Evolutionary conservation across 164 flowering plant genomes (phyloP).

Genomic region (Umbellularia californica): DNA sequence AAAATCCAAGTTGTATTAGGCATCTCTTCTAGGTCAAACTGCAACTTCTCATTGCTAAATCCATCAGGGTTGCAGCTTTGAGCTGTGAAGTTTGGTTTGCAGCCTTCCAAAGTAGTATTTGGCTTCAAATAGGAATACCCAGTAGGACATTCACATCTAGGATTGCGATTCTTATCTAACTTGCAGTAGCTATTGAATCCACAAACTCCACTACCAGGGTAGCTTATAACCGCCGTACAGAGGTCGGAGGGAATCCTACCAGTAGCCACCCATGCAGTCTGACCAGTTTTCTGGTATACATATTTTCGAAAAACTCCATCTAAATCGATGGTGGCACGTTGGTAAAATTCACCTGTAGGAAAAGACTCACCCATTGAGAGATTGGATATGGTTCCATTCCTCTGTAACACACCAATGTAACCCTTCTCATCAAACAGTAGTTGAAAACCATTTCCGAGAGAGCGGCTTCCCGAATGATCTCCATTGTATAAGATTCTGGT

Average conservation of each 20-base stretch:
- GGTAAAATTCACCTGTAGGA: slow-evolving; percentile 21
- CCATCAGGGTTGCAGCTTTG: neutral
- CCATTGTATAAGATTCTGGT: no score
- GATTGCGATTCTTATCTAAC: slow-evolving; percentile 16
- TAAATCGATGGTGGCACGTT: slow-evolving; percentile 32
- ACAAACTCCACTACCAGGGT: slow-evolving; percentile 31
- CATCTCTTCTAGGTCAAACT: neutral
- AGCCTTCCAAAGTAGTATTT: neutral
- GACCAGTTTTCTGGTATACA: slow-evolving; percentile 17
- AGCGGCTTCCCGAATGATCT: no score
- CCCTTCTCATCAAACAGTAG: slow-evolving; percentile 31
- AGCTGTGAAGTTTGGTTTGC: neutral
- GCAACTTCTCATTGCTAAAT: neutral
- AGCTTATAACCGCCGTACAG: neutral
- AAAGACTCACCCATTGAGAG: slow-evolving; percentile 10
- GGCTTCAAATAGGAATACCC: slow-evolving; percentile 11
- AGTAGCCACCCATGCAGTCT: neutral
- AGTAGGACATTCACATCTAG: slow-evolving; percentile 35
- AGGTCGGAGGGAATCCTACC: slow-evolving; percentile 8
- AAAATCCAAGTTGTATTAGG: slow-evolving; percentile 6
- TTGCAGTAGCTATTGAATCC: slow-evolving; percentile 46
- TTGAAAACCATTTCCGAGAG: slow-evolving; percentile 12
- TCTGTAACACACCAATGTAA: slow-evolving; percentile 12
- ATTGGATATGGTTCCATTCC: slow-evolving; percentile 14
- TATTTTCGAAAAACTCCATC: slow-evolving; percentile 44